phyloP scores from a whole-genome alignment of 495 filamentous ascomycete genomes.

The Coniosporium apollinis region DNA sequence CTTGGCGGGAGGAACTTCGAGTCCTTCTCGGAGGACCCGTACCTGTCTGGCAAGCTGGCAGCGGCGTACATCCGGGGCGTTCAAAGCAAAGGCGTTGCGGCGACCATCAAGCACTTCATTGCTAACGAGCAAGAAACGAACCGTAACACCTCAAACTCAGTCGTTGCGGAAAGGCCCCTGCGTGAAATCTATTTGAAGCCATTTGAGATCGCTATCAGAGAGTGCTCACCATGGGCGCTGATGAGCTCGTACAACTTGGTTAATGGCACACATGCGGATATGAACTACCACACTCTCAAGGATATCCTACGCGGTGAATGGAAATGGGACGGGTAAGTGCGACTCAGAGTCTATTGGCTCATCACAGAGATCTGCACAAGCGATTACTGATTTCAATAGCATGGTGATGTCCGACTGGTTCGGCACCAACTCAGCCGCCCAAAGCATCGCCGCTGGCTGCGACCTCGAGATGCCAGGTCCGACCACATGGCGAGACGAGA shows the following conservation, averaged over 20 bases:
- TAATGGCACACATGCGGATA: slow-evolving; percentile 46
- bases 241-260: slow-evolving; percentile 57
- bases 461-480: slow-evolving; percentile 65
- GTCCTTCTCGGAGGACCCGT: slow-evolving; percentile 47
- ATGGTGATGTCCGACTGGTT: slow-evolving; percentile 61
- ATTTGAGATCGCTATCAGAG: slow-evolving; percentile 51
- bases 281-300: slow-evolving; percentile 43
- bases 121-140: slow-evolving; percentile 53
- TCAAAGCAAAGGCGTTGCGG: slow-evolving; percentile 44
- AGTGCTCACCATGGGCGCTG: slow-evolving; percentile 44
- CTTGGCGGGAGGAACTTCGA: slow-evolving; percentile 60
- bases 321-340: too few relatives aligned
- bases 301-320: slow-evolving; percentile 52
- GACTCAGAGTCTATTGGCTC: too few relatives aligned
- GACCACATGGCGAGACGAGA: slow-evolving; percentile 46
- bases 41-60: slow-evolving; percentile 44
- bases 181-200: slow-evolving; percentile 50
- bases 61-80: slow-evolving; percentile 42
- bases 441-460: slow-evolving; percentile 48
- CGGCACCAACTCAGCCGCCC: slow-evolving; percentile 50
- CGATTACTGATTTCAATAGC: too few relatives aligned
- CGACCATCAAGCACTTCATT: slow-evolving; percentile 55
- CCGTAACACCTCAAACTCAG: slow-evolving; percentile 49
- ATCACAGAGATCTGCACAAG: too few relatives aligned
- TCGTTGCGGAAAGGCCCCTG: slow-evolving; percentile 50